Evolutionary conservation across 768 basidiomycete species (phyloP).

Genomic region (Russula vinacea): DNA sequence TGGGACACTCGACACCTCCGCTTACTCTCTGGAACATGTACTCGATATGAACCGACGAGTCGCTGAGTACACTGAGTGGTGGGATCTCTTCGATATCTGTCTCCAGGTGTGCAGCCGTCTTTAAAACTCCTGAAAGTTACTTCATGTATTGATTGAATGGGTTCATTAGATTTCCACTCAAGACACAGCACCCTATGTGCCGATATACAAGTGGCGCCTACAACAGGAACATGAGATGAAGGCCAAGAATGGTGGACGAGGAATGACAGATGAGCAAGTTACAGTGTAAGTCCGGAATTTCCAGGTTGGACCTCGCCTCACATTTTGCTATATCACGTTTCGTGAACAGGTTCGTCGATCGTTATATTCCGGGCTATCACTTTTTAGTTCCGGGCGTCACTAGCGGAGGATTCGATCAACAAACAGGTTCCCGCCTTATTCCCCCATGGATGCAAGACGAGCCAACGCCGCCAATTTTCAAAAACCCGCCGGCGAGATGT

Average conservation of each 20-base stretch:
- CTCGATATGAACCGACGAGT: constrained; percentile 62
- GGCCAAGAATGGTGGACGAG: constrained; percentile 71
- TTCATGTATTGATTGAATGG: background rate
- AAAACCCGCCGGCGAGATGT: constrained; percentile 1
- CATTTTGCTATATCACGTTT: constrained; percentile 1
- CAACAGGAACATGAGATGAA: constrained; percentile 93
- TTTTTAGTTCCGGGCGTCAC: constrained; percentile 68
- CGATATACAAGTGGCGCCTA: constrained; percentile 84
- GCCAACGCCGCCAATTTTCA: background rate
- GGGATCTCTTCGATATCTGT: constrained; percentile 68
- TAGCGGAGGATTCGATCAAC: constrained; percentile 34
- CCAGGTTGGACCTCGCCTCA: background rate
- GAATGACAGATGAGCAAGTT: constrained; percentile 83
- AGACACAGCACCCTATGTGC: constrained; percentile 39
- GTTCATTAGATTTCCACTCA: constrained; percentile 41
- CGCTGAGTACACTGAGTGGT: constrained; percentile 58
- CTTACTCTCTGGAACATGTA: constrained; percentile 52
- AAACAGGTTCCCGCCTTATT: constrained; percentile 23
- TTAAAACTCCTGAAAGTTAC: background rate
- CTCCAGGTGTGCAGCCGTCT: constrained; percentile 57
- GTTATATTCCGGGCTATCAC: constrained; percentile 93
- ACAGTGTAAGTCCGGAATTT: constrained; percentile 40
- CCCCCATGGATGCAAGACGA: constrained; percentile 49
- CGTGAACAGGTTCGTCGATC: constrained; percentile 69
- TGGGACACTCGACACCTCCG: constrained; percentile 37